Evolutionary conservation across 108 stramenopile species (phyloP).

Genomic region (Poteriospumella lacustris): DNA sequence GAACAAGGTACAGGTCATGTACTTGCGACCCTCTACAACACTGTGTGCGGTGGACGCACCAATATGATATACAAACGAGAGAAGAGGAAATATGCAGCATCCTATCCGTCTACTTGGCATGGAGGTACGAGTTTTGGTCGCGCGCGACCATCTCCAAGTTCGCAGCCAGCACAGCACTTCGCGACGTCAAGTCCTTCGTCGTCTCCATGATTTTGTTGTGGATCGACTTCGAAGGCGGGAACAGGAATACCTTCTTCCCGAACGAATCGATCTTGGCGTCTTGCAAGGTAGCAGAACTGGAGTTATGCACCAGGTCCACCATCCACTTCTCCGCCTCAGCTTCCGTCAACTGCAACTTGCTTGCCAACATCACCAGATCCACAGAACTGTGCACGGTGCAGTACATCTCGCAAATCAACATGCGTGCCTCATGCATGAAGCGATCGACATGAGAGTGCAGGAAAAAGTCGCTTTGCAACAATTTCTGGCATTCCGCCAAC

Average conservation of each 20-base stretch:
- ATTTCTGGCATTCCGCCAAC: constrained; percentile 70
- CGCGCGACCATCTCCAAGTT: neutral
- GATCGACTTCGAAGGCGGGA: neutral
- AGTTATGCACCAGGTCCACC: constrained; percentile 91
- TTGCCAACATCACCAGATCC: constrained; percentile 82
- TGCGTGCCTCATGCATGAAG: constrained; percentile 96
- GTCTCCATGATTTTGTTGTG: constrained; percentile 3
- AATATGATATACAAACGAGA: no score
- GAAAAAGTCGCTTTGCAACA: constrained; percentile 90
- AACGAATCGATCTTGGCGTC: constrained; percentile 93
- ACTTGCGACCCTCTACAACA: no score
- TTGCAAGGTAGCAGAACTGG: constrained; percentile 47
- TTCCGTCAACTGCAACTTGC: constrained; percentile 85
- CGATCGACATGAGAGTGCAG: constrained; percentile 72
- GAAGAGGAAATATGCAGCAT: no score
- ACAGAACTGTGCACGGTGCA: constrained; percentile 98
- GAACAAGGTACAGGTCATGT: no score
- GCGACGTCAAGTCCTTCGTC: neutral
- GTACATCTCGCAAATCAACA: constrained; percentile 98
- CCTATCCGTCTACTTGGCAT: no score
- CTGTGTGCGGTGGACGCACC: no score
- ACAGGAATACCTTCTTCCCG: constrained; percentile 88
- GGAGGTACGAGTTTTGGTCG: no score
- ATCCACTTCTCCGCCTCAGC: constrained; percentile 94
- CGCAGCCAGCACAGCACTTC: constrained; percentile 1